Conservation (phyloP, 768 basidiomycete genomes). For the Cystobasidium onofrii region DNA sequence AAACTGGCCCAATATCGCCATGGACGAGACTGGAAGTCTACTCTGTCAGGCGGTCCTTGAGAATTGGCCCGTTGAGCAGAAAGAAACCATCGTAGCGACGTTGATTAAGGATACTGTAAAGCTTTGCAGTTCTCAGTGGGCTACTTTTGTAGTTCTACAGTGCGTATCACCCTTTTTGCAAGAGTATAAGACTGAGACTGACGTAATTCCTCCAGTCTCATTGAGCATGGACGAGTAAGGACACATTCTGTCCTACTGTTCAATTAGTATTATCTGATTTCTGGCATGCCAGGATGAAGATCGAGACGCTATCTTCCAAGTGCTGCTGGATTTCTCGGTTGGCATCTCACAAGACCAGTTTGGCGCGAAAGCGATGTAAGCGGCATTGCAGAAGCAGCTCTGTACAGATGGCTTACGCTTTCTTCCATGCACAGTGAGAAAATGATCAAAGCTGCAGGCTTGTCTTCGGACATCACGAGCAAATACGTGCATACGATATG, state of each 20-base stretch:
- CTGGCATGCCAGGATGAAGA: background rate
- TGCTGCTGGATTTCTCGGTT: background rate
- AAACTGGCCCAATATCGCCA: slow-evolving; percentile 29
- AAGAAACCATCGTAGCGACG: slow-evolving; percentile 13
- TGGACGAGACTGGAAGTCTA: slow-evolving; percentile 32
- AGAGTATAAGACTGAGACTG: background rate
- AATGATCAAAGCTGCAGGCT: slow-evolving; percentile 29
- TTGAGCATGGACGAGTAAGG: slow-evolving; percentile 28
- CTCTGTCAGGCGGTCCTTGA: slow-evolving; percentile 29
- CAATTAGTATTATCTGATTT: background rate
- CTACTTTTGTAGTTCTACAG: slow-evolving; percentile 28
- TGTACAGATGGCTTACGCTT: background rate
- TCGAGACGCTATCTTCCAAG: slow-evolving; percentile 5
- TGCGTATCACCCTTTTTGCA: background rate
- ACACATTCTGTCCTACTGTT: background rate
- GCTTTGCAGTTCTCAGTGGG: slow-evolving; percentile 17
- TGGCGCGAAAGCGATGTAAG: slow-evolving; percentile 32
- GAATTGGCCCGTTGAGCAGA: slow-evolving; percentile 21
- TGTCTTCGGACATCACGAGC: background rate
- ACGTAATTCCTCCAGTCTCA: slow-evolving; percentile 18
- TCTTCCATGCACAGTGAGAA: slow-evolving; percentile 20
- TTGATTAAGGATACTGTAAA: slow-evolving; percentile 2
- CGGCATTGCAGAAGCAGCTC: background rate
- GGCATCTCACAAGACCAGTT: slow-evolving; percentile 15
- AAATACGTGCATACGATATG: slow-evolving; percentile 22